Conservation (phyloP, 352 stramenopile species). For the Pythium dissimile region DNA sequence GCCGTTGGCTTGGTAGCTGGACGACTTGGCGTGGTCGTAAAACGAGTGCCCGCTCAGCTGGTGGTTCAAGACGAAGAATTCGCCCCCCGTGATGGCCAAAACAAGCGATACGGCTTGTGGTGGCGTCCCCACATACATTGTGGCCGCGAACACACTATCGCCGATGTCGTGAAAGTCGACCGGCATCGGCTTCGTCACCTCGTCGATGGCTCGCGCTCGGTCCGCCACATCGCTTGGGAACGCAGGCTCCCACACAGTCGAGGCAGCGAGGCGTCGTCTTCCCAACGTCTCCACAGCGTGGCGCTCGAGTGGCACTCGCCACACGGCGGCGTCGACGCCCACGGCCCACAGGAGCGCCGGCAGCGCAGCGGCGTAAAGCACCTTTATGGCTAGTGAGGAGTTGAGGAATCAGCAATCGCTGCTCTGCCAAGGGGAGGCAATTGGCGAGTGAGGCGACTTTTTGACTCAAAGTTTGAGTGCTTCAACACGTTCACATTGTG, state of each 20-base stretch:
- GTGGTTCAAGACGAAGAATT: constrained; percentile 10
- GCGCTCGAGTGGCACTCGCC: constrained; percentile 1
- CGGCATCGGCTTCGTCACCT: not conserved
- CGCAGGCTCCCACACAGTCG: constrained; percentile 5
- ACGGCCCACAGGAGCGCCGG: not conserved
- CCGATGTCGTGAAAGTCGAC: constrained; percentile 2
- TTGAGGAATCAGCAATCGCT: no score
- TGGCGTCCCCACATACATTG: constrained; percentile 7
- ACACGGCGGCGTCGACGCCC: constrained; percentile 1
- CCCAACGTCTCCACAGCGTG: not conserved
- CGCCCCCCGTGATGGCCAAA: not conserved
- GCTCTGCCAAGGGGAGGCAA: no score
- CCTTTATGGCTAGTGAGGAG: no score
- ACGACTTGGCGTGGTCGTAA: constrained; percentile 21
- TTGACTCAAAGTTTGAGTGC: no score
- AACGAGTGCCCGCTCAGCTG: not conserved
- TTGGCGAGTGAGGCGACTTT: no score
- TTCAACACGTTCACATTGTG: no score
- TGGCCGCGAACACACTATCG: not conserved
- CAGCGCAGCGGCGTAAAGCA: not conserved
- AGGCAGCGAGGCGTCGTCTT: not conserved
- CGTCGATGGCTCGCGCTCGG: not conserved
- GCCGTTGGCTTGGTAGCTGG: constrained; percentile 11
- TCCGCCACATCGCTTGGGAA: not conserved
- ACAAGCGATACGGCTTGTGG: not conserved